Evolutionary conservation across 306 rosid genomes (phyloP).

Genomic region (Quercus dentata): DNA sequence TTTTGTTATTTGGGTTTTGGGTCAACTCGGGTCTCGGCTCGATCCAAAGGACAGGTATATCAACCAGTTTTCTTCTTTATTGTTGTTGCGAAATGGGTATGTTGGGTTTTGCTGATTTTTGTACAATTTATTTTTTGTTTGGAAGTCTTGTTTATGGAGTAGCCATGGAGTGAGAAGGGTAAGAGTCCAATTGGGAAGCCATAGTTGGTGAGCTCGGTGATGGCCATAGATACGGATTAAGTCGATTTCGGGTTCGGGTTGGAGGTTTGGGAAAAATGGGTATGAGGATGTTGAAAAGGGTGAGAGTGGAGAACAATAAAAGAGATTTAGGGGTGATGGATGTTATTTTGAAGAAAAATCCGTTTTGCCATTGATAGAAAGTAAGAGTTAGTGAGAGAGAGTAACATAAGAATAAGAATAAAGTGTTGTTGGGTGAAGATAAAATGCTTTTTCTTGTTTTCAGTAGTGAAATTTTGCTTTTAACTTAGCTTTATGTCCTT

Average conservation of each 20-base stretch:
- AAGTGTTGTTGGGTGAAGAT: not conserved
- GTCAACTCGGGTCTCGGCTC: constrained; percentile 87
- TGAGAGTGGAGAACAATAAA: constrained; percentile 13
- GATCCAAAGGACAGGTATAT: constrained; percentile 84
- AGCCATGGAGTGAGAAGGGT: constrained; percentile 49
- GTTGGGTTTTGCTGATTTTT: not conserved
- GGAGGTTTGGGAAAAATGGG: constrained; percentile 40
- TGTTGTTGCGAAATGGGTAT: not conserved
- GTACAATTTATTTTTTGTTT: not conserved
- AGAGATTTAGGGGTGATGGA: constrained; percentile 36
- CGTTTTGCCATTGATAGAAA: too few species aligned
- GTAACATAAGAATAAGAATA: not conserved
- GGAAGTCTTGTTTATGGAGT: constrained; percentile 53
- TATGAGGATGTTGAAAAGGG: constrained; percentile 26
- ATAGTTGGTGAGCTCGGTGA: constrained; percentile 56
- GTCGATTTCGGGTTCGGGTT: constrained; percentile 32
- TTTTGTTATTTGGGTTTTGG: constrained; percentile 38
- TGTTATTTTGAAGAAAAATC: too few species aligned
- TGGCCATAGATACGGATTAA: constrained; percentile 39
- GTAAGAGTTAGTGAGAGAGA: too few species aligned
- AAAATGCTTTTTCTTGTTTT: too few species aligned
- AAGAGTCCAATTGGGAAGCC: constrained; percentile 92
- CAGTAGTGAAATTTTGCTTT: too few species aligned
- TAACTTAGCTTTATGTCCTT: too few species aligned
- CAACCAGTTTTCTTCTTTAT: not conserved